A percentile compares a stretch with the other conserved stretches of the same genome.
Conservation (phyloP, 306 rosid species). For the Alnus rubra region DNA sequence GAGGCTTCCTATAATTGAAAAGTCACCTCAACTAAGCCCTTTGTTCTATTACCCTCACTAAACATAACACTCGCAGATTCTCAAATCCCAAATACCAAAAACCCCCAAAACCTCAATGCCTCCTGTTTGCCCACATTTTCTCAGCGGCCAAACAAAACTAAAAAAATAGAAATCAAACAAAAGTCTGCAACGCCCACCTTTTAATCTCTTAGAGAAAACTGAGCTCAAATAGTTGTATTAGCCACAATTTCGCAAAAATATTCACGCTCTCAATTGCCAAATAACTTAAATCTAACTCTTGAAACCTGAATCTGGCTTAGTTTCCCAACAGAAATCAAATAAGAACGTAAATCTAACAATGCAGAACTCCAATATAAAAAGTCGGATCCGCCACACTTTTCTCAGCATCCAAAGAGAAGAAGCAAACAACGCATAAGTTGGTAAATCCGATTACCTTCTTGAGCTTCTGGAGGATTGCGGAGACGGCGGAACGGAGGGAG, state of each 20-base stretch:
- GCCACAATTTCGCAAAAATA: background rate
- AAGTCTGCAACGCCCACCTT: no score
- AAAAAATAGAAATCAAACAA: background rate
- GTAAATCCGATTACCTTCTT: constrained; percentile 57
- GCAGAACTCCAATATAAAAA: background rate
- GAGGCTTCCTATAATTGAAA: background rate
- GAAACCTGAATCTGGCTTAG: background rate
- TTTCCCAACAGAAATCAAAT: background rate
- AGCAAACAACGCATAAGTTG: background rate
- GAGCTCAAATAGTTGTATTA: background rate
- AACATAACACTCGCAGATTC: background rate
- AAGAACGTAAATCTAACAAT: background rate
- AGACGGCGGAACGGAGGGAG: constrained; percentile 79
- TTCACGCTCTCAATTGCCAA: background rate
- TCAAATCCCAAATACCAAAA: background rate
- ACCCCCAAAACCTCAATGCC: background rate
- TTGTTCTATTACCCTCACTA: background rate
- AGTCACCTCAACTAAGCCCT: background rate
- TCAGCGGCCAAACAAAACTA: background rate
- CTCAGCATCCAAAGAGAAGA: background rate
- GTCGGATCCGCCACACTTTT: background rate
- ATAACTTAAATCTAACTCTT: background rate
- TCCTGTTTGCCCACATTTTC: background rate
- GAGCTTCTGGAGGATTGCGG: constrained; percentile 86
- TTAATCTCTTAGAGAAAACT: background rate